Conservation (phyloP, 2,329 filamentous ascomycete genomes). For the Alternaria infectoria region DNA sequence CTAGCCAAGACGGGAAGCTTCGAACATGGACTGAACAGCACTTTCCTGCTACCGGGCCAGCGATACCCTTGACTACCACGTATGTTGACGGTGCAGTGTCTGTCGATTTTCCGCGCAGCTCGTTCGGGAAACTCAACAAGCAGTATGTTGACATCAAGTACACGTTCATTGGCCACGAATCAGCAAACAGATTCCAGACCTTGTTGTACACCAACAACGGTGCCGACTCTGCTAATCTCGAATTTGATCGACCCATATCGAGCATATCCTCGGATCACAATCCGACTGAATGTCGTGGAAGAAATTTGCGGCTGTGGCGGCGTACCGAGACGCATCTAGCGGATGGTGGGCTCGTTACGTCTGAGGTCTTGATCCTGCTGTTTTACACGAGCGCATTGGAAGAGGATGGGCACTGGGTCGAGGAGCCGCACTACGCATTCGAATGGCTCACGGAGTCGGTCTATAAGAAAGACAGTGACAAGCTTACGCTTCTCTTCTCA, state of each 20-base stretch:
- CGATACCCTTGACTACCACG: constrained; percentile 39
- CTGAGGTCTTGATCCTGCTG: constrained; percentile 32
- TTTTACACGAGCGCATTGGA: constrained; percentile 41
- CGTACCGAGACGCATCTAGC: constrained; percentile 27
- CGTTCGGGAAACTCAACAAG: constrained; percentile 35
- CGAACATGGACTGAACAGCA: constrained; percentile 34
- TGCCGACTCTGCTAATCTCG: constrained; percentile 30
- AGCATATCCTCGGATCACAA: constrained; percentile 36
- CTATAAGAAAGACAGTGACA: constrained; percentile 32
- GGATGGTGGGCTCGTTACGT: constrained; percentile 14
- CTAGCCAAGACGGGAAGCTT: constrained; percentile 22
- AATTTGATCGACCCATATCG: constrained; percentile 34
- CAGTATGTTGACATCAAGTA: constrained; percentile 40
- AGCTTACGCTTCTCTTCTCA: constrained; percentile 33
- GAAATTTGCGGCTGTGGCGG: constrained; percentile 39
- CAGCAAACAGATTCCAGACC: constrained; percentile 34
- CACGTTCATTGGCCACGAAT: constrained; percentile 22
- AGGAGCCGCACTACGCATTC: constrained; percentile 43
- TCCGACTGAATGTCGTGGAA: constrained; percentile 36
- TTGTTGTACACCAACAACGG: constrained; percentile 44
- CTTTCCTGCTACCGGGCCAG: constrained; percentile 39
- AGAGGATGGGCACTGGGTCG: constrained; percentile 42
- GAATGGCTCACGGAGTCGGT: constrained; percentile 35
- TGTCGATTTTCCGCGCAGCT: constrained; percentile 38
- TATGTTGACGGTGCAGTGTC: constrained; percentile 35